Evolutionary conservation across 352 stramenopile species (phyloP).

Genomic region (Thalassiosira mediterranea): DNA sequence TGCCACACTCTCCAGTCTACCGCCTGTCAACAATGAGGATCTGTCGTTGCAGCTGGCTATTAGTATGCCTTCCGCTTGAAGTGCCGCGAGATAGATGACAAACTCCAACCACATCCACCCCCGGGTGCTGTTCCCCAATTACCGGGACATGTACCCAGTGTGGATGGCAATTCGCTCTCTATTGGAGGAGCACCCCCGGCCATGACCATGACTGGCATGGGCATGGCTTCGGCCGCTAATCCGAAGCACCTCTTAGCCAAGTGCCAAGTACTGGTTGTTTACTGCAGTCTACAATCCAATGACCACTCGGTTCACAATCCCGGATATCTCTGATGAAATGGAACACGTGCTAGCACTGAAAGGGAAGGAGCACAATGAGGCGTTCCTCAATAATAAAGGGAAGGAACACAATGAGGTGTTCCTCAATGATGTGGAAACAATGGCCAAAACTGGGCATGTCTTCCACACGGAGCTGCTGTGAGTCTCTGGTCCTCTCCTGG

Average conservation of each 20-base stretch:
- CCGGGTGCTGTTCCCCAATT: background rate
- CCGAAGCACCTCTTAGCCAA: background rate
- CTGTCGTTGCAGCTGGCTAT: background rate
- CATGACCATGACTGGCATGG: too few relatives aligned
- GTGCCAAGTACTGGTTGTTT: background rate
- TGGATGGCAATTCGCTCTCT: background rate
- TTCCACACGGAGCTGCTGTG: too few relatives aligned
- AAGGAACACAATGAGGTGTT: too few relatives aligned
- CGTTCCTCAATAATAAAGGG: background rate
- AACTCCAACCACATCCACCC: background rate
- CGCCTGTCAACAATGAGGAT: background rate
- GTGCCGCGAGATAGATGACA: background rate
- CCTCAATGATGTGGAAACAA: background rate
- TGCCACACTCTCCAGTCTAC: background rate
- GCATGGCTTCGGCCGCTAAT: background rate
- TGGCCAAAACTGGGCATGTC: background rate
- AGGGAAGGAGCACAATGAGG: background rate
- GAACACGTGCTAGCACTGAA: background rate
- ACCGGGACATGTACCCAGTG: too few relatives aligned
- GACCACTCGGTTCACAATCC: too few relatives aligned
- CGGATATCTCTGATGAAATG: too few relatives aligned
- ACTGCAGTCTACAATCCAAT: background rate
- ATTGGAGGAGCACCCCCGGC: background rate
- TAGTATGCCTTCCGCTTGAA: background rate
- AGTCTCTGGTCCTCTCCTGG: too few relatives aligned